Base-by-base conservation (phyloP, 129 eudicot species). In the Erigeron canadensis region DNA sequence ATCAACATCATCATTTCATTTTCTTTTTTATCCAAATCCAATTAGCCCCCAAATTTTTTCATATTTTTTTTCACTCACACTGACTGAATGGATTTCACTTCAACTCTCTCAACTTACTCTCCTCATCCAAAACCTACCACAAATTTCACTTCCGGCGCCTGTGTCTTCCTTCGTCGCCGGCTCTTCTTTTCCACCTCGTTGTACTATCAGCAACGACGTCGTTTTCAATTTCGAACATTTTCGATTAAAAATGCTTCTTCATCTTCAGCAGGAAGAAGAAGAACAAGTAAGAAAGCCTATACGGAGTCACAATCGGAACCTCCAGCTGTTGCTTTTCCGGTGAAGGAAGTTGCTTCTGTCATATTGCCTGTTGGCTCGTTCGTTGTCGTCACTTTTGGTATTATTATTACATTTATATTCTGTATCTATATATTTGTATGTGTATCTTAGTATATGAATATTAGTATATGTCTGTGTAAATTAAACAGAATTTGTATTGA, bases 301-400 rank as follows among this genome's bases (percentile, higher is more conserved):
- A 69, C 48, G 69, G 77, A 87, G 73, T 85, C 89, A n/a, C 86
- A 89, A 72, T 68, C 76, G 4, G 82, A 80, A 76, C 76, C 72
- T 15, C 79, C 70, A 28, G 18, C 87, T 82, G 37, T 18, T 63
- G 72, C 71, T 17, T 80, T 60, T 65, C 89, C 83, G 43, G 74
- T 80, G 11, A 82, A 82, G 80, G 88, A 77, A 54, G 75, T 87
- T 80, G 81, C 84, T 60, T 74, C 92, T 4, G 48, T 55, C 74
- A 70, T 86, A 34, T 68, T 75, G 54, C 90, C 93, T 19, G 82
- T 83, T 21, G 91, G 92, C 34, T 79, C 86, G 5, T 80, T 94
- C 34, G 39, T 89, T 17, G 90, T 82, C 39, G 86, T 78, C 37
- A 75, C 93, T 65, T 87, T 89, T 59, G 97, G 98, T 94, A 87